phyloP scores from a whole-genome alignment of 2,329 filamentous ascomycete species.

The Trichoderma sp. region DNA sequence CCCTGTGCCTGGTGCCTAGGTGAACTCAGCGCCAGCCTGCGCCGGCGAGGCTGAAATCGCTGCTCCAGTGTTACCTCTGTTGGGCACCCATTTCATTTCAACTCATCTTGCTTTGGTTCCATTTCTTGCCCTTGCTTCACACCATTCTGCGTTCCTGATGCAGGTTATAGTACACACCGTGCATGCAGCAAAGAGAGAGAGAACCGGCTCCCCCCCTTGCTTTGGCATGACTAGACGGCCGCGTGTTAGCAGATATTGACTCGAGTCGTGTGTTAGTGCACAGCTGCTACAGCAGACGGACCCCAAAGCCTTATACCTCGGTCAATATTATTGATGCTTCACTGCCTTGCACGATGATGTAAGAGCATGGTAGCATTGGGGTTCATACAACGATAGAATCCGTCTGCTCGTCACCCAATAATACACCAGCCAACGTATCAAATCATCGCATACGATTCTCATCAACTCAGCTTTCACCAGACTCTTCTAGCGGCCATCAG shows the following conservation, averaged over 20 bases:
- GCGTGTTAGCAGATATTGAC: neutral
- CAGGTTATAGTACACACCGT: neutral
- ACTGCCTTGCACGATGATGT: neutral
- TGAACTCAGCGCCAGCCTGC: slow-evolving; percentile 12
- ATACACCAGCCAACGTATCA: neutral
- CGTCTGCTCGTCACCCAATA: neutral
- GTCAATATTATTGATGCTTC: neutral
- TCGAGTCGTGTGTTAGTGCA: neutral
- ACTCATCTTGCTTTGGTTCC: neutral
- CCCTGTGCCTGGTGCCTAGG: neutral
- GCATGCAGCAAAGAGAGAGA: neutral
- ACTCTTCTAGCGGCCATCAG: neutral
- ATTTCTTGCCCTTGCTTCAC: neutral
- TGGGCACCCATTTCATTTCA: neutral
- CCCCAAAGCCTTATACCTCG: neutral
- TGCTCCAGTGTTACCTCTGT: neutral
- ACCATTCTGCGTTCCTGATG: neutral
- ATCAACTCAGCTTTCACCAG: neutral
- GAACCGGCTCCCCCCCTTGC: neutral
- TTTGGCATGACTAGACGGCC: neutral
- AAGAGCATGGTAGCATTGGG: neutral
- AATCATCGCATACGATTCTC: neutral
- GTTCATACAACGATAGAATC: neutral
- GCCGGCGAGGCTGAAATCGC: slow-evolving; percentile 8
- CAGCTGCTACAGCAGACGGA: neutral